These are phyloP conservation scores for Nicotiana tabacum DNA, from an alignment of 257 asterid genomes.

Conservation along the genomic window DNA sequence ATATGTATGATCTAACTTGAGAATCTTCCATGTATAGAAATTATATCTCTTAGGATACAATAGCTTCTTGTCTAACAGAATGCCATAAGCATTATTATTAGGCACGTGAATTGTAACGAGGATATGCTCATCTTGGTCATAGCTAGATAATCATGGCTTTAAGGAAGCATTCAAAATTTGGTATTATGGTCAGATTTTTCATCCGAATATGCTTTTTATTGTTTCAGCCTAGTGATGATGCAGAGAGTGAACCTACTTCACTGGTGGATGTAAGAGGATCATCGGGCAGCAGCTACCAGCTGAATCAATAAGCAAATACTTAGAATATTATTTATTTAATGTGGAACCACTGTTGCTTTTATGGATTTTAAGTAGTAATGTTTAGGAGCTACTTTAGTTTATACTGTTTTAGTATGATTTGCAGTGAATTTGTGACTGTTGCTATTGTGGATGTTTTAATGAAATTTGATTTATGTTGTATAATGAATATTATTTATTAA, in stretches of 20 bases:
- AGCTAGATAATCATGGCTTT: too few species aligned
- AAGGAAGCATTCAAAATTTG: too few species aligned
- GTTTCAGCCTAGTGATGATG: background rate
- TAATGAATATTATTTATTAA: too few species aligned
- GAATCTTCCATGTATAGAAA: too few species aligned
- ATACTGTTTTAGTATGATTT: too few species aligned
- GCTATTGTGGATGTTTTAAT: background rate
- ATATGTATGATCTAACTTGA: too few species aligned
- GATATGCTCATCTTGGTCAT: too few species aligned
- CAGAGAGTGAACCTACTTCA: background rate
- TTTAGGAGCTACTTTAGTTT: background rate
- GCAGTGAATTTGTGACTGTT: background rate
- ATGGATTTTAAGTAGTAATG: background rate
- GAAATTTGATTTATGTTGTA: too few species aligned
- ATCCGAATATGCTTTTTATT: background rate
- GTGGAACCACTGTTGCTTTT: background rate
- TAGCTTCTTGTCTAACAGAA: too few species aligned
- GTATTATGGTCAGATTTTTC: background rate
- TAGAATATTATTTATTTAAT: background rate
- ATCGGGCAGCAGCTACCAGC: background rate
- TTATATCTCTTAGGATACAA: too few species aligned
- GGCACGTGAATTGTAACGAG: too few species aligned
- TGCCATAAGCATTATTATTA: too few species aligned
- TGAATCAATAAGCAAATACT: background rate
- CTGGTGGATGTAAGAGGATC: background rate